Percentiles rank a stretch among this genome's conserved stretches.
Evolutionary conservation across 257 asterid species (phyloP).

Genomic region (Primulina tabacum): DNA sequence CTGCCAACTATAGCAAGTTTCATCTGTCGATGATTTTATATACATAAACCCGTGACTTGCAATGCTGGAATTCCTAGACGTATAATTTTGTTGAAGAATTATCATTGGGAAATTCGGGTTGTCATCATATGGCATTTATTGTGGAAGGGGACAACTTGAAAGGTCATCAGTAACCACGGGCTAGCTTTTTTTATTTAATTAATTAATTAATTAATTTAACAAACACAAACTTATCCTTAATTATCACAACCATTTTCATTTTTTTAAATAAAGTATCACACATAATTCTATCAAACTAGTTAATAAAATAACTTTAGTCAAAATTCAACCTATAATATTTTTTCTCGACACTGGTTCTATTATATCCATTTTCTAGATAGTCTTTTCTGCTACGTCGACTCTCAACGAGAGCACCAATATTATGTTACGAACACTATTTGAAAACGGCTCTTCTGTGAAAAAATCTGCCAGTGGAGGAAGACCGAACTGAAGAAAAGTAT

Average conservation of each 20-base stretch:
- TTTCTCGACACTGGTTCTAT: no score
- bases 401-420: no score
- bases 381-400: no score
- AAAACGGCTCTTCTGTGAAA: no score
- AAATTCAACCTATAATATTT: no score
- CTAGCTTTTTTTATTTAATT: background rate
- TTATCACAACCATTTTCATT: background rate
- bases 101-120: background rate
- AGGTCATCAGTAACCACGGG: constrained; percentile 8
- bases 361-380: no score
- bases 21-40: constrained; percentile 22
- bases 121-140: constrained; percentile 14
- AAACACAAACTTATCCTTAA: background rate
- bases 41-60: constrained; percentile 30
- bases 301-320: no score
- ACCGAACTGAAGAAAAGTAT: no score
- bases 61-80: background rate
- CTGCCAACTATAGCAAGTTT: background rate
- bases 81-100: background rate
- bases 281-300: no score
- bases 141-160: constrained; percentile 10
- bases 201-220: no score
- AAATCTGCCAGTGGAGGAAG: no score
- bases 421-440: no score
- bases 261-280: background rate